phyloP scores from a whole-genome alignment of 192 early-diverging fungal species.

The Chytriomyces sp. region DNA sequence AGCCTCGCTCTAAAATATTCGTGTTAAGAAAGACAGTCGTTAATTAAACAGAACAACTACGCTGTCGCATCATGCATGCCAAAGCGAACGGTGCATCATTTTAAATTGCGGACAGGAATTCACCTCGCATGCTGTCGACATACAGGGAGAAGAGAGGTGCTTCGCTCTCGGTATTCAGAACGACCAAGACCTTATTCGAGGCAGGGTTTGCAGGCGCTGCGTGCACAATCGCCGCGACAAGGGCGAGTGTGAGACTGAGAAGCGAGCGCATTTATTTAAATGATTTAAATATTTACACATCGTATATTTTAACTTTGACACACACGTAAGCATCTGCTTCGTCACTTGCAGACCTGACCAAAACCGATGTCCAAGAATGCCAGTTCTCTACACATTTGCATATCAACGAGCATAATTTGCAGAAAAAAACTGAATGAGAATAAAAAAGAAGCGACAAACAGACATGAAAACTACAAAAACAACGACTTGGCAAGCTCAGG shows the following conservation, averaged over 20 bases:
- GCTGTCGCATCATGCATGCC: not conserved
- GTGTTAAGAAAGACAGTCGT: too few relatives aligned
- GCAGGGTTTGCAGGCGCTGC: slow-evolving; percentile 6
- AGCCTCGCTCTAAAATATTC: slow-evolving; percentile 59
- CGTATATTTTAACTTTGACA: too few relatives aligned
- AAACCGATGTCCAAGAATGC: too few relatives aligned
- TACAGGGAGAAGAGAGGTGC: slow-evolving; percentile 33
- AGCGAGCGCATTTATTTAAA: not conserved
- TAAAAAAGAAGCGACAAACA: not conserved
- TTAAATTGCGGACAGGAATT: not conserved
- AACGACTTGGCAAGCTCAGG: not conserved
- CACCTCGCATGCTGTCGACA: slow-evolving; percentile 43
- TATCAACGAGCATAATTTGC: too few relatives aligned
- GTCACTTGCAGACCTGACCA: not conserved
- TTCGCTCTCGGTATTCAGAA: slow-evolving; percentile 37
- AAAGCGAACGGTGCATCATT: not conserved
- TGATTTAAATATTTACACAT: too few relatives aligned
- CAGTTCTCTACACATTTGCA: too few relatives aligned
- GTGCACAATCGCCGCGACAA: not conserved
- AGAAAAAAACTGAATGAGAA: too few relatives aligned
- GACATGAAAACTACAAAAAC: not conserved
- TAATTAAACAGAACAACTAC: not conserved
- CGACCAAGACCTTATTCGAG: slow-evolving; percentile 38
- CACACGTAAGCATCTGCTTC: not conserved
- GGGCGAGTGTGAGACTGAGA: not conserved